A percentile compares a stretch with the other conserved stretches of the same genome.
Evolutionary conservation across 306 rosid genomes (phyloP).

Genomic region (Pyrus betulifolia): DNA sequence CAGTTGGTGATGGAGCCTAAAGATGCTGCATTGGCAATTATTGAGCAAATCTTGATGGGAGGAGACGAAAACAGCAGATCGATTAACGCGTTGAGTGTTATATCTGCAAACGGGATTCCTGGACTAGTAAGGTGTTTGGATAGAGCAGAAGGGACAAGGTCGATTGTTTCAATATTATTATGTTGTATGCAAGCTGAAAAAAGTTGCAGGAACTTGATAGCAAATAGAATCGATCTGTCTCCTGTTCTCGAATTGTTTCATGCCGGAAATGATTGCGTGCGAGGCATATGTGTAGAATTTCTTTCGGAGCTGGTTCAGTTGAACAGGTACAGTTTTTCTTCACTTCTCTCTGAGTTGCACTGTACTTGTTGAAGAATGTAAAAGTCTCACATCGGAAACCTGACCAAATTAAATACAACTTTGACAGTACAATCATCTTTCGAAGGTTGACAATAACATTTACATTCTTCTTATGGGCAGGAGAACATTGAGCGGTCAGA

Average conservation of each 20-base stretch:
- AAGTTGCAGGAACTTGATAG: conserved; percentile 59
- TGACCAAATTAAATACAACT: too few relatives aligned
- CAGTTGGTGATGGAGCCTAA: conserved; percentile 61
- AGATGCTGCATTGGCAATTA: conserved; percentile 63
- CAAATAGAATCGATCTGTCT: conserved; percentile 51
- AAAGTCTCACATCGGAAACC: too few relatives aligned
- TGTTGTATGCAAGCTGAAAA: conserved; percentile 82
- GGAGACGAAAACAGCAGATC: conserved; percentile 74
- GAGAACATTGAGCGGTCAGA: conserved; percentile 62
- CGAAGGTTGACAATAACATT: neutral
- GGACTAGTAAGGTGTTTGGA: conserved; percentile 49
- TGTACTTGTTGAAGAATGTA: too few relatives aligned
- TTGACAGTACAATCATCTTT: neutral
- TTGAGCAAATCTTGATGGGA: conserved; percentile 69
- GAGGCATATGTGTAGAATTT: conserved; percentile 67
- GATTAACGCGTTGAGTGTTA: conserved; percentile 51
- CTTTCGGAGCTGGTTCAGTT: conserved; percentile 78
- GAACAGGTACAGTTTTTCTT: conserved; percentile 41
- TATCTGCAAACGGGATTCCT: conserved; percentile 72
- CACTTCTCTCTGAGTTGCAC: neutral
- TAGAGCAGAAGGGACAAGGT: conserved; percentile 53
- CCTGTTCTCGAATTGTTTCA: conserved; percentile 74
- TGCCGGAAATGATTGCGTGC: conserved; percentile 58
- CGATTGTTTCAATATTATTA: conserved; percentile 62
- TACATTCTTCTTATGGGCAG: conserved; percentile 19